phyloP scores from a whole-genome alignment of 768 basidiomycete genomes.

The Russula sp. region DNA sequence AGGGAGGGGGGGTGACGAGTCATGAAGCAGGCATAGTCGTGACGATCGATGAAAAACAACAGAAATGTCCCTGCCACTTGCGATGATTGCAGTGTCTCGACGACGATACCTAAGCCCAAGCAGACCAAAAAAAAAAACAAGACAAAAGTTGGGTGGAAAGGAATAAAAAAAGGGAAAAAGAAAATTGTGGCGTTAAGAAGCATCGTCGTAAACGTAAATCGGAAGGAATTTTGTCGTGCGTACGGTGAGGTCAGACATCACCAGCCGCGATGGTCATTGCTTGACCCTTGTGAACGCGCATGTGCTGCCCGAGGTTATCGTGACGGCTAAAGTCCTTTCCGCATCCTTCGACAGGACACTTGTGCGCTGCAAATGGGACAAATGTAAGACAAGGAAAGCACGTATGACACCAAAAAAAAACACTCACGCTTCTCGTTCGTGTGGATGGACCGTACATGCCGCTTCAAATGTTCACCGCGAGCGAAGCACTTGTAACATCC shows the following conservation, averaged over 20 bases:
- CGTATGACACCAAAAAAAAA: constrained; percentile 6
- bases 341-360: constrained; percentile 74
- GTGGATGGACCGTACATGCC: constrained; percentile 84
- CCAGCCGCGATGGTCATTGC: neutral
- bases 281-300: constrained; percentile 63
- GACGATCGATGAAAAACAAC: neutral
- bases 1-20: neutral
- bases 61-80: constrained; percentile 13
- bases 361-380: constrained; percentile 50
- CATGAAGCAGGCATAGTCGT: constrained; percentile 18
- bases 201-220: neutral
- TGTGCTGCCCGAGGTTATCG: constrained; percentile 85
- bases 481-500: constrained; percentile 88
- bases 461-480: constrained; percentile 83
- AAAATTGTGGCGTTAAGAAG: neutral
- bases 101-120: constrained; percentile 16
- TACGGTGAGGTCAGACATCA: constrained; percentile 10
- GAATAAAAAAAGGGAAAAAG: neutral
- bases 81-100: constrained; percentile 14
- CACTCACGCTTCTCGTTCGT: constrained; percentile 88
- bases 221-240: constrained; percentile 6
- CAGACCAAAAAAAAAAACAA: constrained; percentile 8
- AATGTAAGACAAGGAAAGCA: too few species aligned
- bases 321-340: constrained; percentile 81
- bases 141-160: neutral